Percentiles rank a stretch among this genome's conserved stretches.
phyloP scores from a whole-genome alignment of 202 grass and related monocot species.

The Schoenoplectus triqueter region DNA sequence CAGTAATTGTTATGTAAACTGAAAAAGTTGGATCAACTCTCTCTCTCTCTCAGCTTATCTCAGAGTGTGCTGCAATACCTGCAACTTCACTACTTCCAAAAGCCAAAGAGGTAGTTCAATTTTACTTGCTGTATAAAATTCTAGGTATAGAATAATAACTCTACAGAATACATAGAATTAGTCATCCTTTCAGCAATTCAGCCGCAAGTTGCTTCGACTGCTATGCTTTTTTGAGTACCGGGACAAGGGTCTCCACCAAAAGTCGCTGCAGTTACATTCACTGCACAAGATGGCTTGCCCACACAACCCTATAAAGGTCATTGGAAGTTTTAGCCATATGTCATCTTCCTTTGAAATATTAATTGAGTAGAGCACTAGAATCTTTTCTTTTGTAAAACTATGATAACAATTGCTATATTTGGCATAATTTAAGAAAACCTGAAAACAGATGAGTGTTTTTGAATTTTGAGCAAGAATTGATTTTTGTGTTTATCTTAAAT shows the following conservation, averaged over 20 bases:
- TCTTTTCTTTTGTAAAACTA: background rate
- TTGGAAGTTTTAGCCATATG: constrained; percentile 27
- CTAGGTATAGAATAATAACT: constrained; percentile 2
- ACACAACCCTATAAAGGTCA: constrained; percentile 62
- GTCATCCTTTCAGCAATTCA: constrained; percentile 27
- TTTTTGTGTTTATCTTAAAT: constrained; percentile 1
- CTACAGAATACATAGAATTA: background rate
- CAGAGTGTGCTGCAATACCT: constrained; percentile 43
- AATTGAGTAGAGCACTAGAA: background rate
- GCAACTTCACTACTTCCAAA: constrained; percentile 61
- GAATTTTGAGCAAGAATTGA: background rate
- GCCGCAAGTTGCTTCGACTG: constrained; percentile 70
- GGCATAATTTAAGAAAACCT: background rate
- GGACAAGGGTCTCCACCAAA: constrained; percentile 97
- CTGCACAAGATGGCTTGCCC: constrained; percentile 61
- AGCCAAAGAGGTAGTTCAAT: constrained; percentile 31
- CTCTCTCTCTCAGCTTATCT: constrained; percentile 44
- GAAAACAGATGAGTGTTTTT: background rate
- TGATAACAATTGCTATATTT: background rate
- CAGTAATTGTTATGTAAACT: constrained; percentile 33
- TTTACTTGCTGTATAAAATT: constrained; percentile 26
- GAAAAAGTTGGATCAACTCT: constrained; percentile 23
- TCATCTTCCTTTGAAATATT: background rate
- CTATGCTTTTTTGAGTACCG: constrained; percentile 71
- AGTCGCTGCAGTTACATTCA: constrained; percentile 58